A percentile compares a stretch with the other conserved stretches of the same genome.
Conservation (phyloP, 129 eudicot species). For the Heracleum sosnowskyi region DNA sequence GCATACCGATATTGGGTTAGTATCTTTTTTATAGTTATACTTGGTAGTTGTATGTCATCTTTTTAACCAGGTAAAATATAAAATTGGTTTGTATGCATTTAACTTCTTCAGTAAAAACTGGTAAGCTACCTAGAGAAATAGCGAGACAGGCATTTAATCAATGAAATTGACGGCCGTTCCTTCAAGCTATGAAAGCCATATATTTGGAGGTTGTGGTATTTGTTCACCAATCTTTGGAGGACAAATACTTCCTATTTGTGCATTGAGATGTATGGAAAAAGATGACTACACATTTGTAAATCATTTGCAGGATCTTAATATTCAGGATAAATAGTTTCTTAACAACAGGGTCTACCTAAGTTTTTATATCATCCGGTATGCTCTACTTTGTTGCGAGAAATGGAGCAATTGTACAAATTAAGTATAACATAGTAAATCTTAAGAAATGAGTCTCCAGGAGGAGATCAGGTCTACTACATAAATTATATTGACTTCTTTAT, state of each 20-base stretch:
- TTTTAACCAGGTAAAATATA: neutral
- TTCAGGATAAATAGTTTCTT: neutral
- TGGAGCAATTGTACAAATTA: neutral
- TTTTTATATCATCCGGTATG: neutral
- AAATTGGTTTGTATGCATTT: neutral
- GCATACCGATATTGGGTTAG: conserved; percentile 85
- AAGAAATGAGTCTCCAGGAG: neutral
- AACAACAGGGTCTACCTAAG: neutral
- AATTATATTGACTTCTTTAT: neutral
- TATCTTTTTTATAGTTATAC: neutral
- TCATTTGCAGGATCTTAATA: neutral
- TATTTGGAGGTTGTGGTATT: neutral
- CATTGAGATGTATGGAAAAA: neutral
- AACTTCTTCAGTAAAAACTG: neutral
- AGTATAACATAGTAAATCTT: neutral
- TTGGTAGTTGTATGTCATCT: neutral
- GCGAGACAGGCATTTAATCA: neutral
- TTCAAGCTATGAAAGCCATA: too few species aligned
- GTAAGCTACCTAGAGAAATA: neutral
- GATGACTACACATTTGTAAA: neutral
- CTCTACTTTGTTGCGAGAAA: neutral
- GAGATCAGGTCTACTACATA: neutral
- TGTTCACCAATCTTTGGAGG: neutral
- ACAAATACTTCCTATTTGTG: neutral
- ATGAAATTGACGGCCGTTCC: neutral